These are phyloP conservation scores for Carex parvula DNA, from an alignment of 176 grass and related monocot species.

Conservation along the genomic window DNA sequence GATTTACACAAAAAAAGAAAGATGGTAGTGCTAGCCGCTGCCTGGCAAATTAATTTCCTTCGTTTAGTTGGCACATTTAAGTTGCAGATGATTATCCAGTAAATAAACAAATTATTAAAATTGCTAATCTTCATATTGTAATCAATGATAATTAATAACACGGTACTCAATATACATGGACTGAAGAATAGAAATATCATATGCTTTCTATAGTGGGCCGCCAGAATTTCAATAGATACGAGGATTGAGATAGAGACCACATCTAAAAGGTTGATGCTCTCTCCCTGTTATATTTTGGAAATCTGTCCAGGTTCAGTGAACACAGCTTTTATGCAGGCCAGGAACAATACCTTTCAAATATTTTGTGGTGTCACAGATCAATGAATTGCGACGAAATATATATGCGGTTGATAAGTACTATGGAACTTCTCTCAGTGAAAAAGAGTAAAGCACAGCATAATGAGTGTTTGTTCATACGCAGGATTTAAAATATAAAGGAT, in stretches of 20 bases:
- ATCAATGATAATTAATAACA: background rate
- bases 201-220: background rate
- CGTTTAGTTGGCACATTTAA: too few relatives aligned
- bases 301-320: slow-evolving; percentile 67
- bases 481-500: background rate
- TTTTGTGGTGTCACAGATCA: background rate
- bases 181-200: background rate
- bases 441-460: background rate
- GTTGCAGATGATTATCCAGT: too few relatives aligned
- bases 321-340: background rate
- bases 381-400: background rate
- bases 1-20: too few relatives aligned
- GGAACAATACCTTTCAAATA: background rate
- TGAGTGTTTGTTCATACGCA: background rate
- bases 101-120: too few relatives aligned
- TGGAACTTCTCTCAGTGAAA: background rate
- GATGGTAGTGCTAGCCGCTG: too few relatives aligned
- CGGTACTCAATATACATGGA: background rate
- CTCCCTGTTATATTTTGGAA: background rate
- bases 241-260: background rate
- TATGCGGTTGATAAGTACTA: background rate
- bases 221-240: background rate
- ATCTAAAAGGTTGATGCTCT: slow-evolving; percentile 5
- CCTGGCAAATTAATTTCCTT: too few relatives aligned
- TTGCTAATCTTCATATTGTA: background rate